Evolutionary conservation across 2,329 filamentous ascomycete species (phyloP).

Genomic region (Clarireedia hainanense): DNA sequence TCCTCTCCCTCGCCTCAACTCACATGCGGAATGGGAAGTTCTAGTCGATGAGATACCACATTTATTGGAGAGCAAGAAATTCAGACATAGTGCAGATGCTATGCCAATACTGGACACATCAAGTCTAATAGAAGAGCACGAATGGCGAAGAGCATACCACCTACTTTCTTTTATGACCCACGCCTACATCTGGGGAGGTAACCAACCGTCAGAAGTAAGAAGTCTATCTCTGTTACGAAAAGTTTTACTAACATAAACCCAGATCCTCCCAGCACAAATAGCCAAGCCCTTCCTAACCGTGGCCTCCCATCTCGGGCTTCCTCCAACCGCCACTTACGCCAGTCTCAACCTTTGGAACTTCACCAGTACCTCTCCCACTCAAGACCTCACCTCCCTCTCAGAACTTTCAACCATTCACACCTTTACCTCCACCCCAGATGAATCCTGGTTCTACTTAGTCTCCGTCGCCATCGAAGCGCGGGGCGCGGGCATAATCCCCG

Average conservation of each 20-base stretch:
- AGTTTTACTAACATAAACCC: neutral
- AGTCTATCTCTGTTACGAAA: neutral
- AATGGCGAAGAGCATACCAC: slow-evolving; percentile 78
- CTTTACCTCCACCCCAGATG: slow-evolving; percentile 81
- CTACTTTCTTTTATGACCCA: slow-evolving; percentile 75
- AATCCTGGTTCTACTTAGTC: slow-evolving; percentile 91
- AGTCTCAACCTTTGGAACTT: slow-evolving; percentile 89
- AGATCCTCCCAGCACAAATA: slow-evolving; percentile 65
- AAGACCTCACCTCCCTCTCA: slow-evolving; percentile 37
- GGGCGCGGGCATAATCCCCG: slow-evolving; percentile 64
- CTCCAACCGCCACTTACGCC: slow-evolving; percentile 85
- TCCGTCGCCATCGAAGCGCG: slow-evolving; percentile 85
- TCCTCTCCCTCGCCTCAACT: slow-evolving; percentile 59
- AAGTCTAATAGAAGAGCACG: slow-evolving; percentile 52
- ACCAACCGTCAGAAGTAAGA: slow-evolving; percentile 61
- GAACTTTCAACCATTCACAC: slow-evolving; percentile 67
- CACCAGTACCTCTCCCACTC: slow-evolving; percentile 44
- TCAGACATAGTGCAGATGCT: slow-evolving; percentile 54
- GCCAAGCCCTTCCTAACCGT: slow-evolving; percentile 68
- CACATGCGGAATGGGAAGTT: slow-evolving; percentile 75
- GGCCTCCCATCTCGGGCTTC: slow-evolving; percentile 68
- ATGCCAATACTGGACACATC: slow-evolving; percentile 65
- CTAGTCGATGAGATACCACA: slow-evolving; percentile 59
- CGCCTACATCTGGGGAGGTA: slow-evolving; percentile 83
- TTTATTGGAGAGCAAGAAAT: slow-evolving; percentile 54